Conservation (phyloP, 2,329 filamentous ascomycete species). For the Aureobasidium namibiae region DNA sequence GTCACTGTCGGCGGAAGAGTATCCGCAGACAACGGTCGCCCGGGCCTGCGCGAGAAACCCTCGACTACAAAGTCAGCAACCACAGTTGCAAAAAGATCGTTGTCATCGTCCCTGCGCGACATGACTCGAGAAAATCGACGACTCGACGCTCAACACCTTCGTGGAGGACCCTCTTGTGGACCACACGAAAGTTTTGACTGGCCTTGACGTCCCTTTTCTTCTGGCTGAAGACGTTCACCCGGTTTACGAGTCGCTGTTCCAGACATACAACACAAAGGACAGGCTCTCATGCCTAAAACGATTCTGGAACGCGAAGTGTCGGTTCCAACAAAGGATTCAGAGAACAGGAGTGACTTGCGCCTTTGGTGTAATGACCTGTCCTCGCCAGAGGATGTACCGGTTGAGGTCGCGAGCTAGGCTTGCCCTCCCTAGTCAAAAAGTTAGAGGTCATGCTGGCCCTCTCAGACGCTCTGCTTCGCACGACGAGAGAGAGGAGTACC, state of each 20-base stretch:
- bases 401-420: background rate
- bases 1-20: background rate
- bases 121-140: background rate
- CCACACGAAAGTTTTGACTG: background rate
- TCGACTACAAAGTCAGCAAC: background rate
- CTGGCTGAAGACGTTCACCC: background rate
- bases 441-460: background rate
- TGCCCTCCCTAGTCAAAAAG: background rate
- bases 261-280: background rate
- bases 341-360: background rate
- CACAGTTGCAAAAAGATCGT: background rate
- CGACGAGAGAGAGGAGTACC: background rate
- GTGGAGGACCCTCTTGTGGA: constrained; percentile 3
- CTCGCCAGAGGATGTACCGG: background rate
- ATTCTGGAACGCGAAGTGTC: background rate
- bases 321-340: background rate
- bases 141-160: background rate
- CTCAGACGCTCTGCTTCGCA: background rate
- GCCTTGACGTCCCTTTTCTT: background rate
- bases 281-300: background rate
- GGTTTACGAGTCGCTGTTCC: background rate
- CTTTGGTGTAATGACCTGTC: background rate
- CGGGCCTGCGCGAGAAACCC: background rate
- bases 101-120: background rate
- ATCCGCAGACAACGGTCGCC: background rate